A percentile compares a stretch with the other conserved stretches of the same genome.
Conservation (phyloP, 495 filamentous ascomycete genomes). For the Neurospora discreta region DNA sequence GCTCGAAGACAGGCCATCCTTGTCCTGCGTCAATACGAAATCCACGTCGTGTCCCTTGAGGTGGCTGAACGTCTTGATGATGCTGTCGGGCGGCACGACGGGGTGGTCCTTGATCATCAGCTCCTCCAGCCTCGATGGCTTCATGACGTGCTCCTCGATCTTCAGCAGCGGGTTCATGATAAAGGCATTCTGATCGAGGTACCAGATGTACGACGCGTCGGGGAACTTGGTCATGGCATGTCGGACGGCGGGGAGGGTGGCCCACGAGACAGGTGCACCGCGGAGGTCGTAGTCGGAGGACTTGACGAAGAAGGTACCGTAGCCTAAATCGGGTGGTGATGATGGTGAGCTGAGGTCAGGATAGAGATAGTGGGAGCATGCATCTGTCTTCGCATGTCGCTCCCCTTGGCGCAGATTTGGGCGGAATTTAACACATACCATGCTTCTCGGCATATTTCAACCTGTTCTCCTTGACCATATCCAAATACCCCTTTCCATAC, state of each 20-base stretch:
- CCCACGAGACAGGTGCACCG: slow-evolving; percentile 59
- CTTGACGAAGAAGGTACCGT: slow-evolving; percentile 73
- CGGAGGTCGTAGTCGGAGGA: slow-evolving; percentile 64
- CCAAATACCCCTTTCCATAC: slow-evolving; percentile 50
- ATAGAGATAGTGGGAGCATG: not conserved
- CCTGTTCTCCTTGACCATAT: slow-evolving; percentile 70
- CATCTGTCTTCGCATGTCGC: not conserved
- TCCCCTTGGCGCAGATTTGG: not conserved
- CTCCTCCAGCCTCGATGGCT: slow-evolving; percentile 52
- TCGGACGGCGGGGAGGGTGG: slow-evolving; percentile 71
- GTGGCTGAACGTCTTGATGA: slow-evolving; percentile 89
- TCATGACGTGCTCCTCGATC: slow-evolving; percentile 61
- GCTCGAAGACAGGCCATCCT: slow-evolving; percentile 59
- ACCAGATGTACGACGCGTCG: slow-evolving; percentile 69
- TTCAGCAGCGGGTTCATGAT: slow-evolving; percentile 74
- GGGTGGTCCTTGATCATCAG: slow-evolving; percentile 76
- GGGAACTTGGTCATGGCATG: slow-evolving; percentile 78
- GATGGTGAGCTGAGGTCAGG: not conserved
- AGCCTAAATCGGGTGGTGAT: slow-evolving; percentile 44
- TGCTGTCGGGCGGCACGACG: slow-evolving; percentile 87
- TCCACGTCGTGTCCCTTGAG: slow-evolving; percentile 67
- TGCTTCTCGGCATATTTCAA: slow-evolving; percentile 77
- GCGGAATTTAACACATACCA: slow-evolving; percentile 45
- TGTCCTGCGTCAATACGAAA: slow-evolving; percentile 76
- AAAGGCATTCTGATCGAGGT: slow-evolving; percentile 68